These are phyloP conservation scores for Nemania sp. DNA, from an alignment of 2,329 filamentous ascomycete genomes.

Conservation along the genomic window DNA sequence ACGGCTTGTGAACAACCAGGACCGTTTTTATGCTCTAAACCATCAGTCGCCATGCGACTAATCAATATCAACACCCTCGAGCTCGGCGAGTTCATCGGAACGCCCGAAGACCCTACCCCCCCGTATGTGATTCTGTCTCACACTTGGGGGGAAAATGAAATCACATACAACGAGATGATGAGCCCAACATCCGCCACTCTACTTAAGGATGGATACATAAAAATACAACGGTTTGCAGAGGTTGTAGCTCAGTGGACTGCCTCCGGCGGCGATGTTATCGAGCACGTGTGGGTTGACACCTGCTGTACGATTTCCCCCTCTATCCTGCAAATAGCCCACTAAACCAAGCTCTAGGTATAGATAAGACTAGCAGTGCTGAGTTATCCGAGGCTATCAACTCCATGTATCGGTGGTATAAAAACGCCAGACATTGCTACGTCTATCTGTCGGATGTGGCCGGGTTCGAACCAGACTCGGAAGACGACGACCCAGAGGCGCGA, in stretches of 20 bases:
- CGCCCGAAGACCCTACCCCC: neutral
- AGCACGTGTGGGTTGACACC: slow-evolving; percentile 1
- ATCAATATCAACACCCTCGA: neutral
- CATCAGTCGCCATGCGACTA: neutral
- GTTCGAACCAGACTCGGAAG: neutral
- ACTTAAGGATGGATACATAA: neutral
- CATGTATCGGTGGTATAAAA: slow-evolving; percentile 6
- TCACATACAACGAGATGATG: slow-evolving; percentile 4
- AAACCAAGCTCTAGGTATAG: neutral
- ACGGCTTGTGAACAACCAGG: neutral
- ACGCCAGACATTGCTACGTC: slow-evolving; percentile 6
- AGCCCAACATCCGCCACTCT: neutral
- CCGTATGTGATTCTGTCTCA: slow-evolving; percentile 4
- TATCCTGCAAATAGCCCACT: neutral
- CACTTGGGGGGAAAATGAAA: slow-evolving; percentile 5
- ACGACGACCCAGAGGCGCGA: neutral
- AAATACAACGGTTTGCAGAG: neutral
- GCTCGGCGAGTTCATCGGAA: neutral
- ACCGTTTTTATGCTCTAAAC: neutral
- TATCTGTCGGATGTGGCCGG: neutral
- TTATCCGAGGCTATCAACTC: slow-evolving; percentile 1
- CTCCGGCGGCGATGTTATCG: neutral
- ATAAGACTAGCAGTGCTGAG: neutral
- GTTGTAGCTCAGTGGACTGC: neutral
- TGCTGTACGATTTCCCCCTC: neutral